Evolutionary conservation across 148 eudicot species (phyloP).

Genomic region (Bassia scoparia): DNA sequence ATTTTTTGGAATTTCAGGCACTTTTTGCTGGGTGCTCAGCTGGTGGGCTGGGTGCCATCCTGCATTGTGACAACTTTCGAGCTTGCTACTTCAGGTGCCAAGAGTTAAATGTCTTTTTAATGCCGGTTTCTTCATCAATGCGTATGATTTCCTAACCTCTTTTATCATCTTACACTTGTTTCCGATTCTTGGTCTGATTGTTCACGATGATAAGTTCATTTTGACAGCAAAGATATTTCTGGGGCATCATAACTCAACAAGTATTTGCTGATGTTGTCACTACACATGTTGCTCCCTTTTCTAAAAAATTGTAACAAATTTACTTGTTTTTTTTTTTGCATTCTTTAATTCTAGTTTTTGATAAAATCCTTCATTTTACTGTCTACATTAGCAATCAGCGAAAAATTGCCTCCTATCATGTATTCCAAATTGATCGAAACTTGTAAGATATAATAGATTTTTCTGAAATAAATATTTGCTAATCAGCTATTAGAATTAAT

Average conservation of each 20-base stretch:
- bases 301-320: neutral
- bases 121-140: slow-evolving; percentile 88
- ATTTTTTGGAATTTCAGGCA: slow-evolving; percentile 35
- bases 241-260: slow-evolving; percentile 48
- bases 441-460: slow-evolving; percentile 36
- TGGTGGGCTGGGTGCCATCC: slow-evolving; percentile 75
- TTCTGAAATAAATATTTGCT: too few relatives aligned
- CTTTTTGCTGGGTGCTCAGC: slow-evolving; percentile 93
- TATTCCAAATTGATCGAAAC: slow-evolving; percentile 49
- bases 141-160: slow-evolving; percentile 41
- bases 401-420: slow-evolving; percentile 67
- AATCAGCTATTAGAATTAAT: too few relatives aligned
- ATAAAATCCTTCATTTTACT: slow-evolving; percentile 2
- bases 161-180: neutral
- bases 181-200: neutral
- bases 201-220: neutral
- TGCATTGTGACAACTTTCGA: slow-evolving; percentile 80
- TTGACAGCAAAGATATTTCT: slow-evolving; percentile 62
- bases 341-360: neutral
- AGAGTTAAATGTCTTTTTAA: slow-evolving; percentile 87
- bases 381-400: slow-evolving; percentile 54
- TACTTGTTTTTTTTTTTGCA: neutral
- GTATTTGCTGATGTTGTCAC: slow-evolving; percentile 52
- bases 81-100: slow-evolving; percentile 55
- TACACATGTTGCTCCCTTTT: slow-evolving; percentile 54